Percentiles rank a stretch among this genome's conserved stretches.
Evolutionary conservation across 805 yeast genomes (phyloP).

Genomic region (Ogataea pilisensis): DNA sequence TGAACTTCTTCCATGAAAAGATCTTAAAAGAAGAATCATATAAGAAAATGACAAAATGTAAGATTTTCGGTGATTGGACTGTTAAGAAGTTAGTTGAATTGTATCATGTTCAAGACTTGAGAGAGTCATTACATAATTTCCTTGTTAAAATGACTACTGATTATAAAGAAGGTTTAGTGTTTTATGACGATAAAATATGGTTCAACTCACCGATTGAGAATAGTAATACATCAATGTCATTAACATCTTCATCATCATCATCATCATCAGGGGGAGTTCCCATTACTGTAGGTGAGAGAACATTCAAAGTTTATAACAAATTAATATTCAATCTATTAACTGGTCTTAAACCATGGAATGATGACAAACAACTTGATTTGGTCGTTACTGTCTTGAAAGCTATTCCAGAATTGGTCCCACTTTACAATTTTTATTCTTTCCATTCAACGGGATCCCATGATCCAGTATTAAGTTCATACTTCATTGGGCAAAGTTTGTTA

Average conservation of each 20-base stretch:
- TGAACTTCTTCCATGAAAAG: constrained; percentile 44
- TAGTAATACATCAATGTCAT: no score
- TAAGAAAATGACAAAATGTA: constrained; percentile 66
- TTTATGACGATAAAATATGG: constrained; percentile 50
- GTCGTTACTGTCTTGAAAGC: constrained; percentile 44
- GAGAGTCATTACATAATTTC: constrained; percentile 40
- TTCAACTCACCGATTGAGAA: constrained; percentile 23
- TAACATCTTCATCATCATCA: no score
- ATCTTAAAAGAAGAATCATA: constrained; percentile 58
- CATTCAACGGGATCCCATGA: constrained; percentile 67
- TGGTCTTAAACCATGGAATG: constrained; percentile 78
- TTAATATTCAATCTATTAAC: constrained; percentile 59
- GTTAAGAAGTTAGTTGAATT: constrained; percentile 54
- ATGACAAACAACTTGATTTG: constrained; percentile 55
- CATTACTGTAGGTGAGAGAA: constrained; percentile 43
- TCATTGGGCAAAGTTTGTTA: constrained; percentile 71
- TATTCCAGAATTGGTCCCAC: constrained; percentile 69
- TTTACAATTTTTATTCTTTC: constrained; percentile 56
- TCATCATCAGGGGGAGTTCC: constrained; percentile 36
- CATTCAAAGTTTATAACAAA: constrained; percentile 63
- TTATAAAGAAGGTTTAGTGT: constrained; percentile 43
- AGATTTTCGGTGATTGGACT: constrained; percentile 74
- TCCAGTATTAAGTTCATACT: constrained; percentile 75
- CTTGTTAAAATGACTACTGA: constrained; percentile 48
- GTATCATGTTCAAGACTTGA: constrained; percentile 33